Base-by-base conservation (phyloP, 257 asterid genomes). In the Solanum virginianum region DNA sequence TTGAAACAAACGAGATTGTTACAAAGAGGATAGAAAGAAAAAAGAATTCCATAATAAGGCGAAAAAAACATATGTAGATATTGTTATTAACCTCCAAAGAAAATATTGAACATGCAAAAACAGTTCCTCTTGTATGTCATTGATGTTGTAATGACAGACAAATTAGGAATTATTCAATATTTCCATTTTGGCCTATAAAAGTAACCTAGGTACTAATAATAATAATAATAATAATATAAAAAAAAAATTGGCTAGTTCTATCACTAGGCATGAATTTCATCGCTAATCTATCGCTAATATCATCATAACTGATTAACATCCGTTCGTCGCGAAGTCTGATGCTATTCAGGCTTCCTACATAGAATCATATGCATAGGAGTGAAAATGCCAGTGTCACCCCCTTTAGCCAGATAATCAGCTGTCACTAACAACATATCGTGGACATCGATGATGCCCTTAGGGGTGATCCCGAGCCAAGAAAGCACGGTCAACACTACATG, bases 281-380 rank as follows among this genome's bases (percentile, higher is more conserved):
- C 22, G 8, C 77, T 68, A 68, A 36, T 36, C 45, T 7, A 2
- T 68, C 51, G 77, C 36, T 68, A 68, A 36, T 68, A 68, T 68
- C 77, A 32, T 20, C 15, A 8, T 68, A 69, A 69, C 13, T 68
- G 32, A 69, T 13, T 26, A 65, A 13, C 10, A 9, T 10, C 12
- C 75, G 17, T 69, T 69, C 26, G 7, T 36, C 8, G 14, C 68
- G 9, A 54, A 54, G 2, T 56, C 4, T 4, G 62, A 56, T 8
- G 62, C 60, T 17, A 17, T 17, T 89, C 91, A 2, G 97, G 98
- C 87, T 94, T 94, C 77, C 97, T 87, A 91, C 98, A 94, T 80
- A 94, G 91, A 85, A 94, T 92, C 97, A 93, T 92, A 84, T 93
- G 95, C 98, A 94, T 94, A 84, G 98, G 98, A 45, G 87, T 86